Evolutionary conservation across 371 early-diverging fungal genomes (phyloP).

Genomic region (Coemansia sp.): DNA sequence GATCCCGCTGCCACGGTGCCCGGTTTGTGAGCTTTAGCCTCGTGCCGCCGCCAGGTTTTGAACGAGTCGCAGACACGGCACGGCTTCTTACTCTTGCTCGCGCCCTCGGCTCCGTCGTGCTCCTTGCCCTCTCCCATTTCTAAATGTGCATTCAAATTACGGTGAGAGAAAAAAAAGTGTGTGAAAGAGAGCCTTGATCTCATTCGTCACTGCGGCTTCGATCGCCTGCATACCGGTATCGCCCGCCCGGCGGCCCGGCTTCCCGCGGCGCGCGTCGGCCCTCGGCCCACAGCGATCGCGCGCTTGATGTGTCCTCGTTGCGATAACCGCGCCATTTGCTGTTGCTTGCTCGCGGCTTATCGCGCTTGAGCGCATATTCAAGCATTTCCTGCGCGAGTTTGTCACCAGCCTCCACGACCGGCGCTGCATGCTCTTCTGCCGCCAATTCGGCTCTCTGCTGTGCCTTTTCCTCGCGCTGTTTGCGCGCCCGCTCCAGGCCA

Average conservation of each 20-base stretch:
- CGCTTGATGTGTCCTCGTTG: constrained; percentile 34
- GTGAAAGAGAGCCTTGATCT: background rate
- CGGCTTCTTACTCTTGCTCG: constrained; percentile 56
- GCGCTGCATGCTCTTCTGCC: background rate
- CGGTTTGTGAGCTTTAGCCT: constrained; percentile 39
- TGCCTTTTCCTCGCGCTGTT: constrained; percentile 47
- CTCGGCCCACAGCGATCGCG: constrained; percentile 1
- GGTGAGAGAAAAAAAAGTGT: too few relatives aligned
- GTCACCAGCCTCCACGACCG: background rate
- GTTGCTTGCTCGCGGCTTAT: constrained; percentile 4
- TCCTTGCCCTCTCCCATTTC: background rate
- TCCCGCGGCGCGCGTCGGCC: background rate
- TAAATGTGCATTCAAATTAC: too few relatives aligned
- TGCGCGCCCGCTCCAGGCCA: constrained; percentile 59
- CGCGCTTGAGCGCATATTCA: constrained; percentile 9
- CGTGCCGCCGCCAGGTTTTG: constrained; percentile 64
- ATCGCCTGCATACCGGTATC: background rate
- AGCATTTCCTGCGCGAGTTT: constrained; percentile 11
- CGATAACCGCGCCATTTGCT: constrained; percentile 37
- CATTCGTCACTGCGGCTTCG: background rate
- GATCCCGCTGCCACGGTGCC: constrained; percentile 3
- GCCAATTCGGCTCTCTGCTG: constrained; percentile 69
- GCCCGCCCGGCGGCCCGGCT: background rate
- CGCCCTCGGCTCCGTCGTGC: background rate
- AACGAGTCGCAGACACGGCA: constrained; percentile 76